Evolutionary conservation across 148 eudicot species (phyloP).

Genomic region (Dysphania ambrosioides): DNA sequence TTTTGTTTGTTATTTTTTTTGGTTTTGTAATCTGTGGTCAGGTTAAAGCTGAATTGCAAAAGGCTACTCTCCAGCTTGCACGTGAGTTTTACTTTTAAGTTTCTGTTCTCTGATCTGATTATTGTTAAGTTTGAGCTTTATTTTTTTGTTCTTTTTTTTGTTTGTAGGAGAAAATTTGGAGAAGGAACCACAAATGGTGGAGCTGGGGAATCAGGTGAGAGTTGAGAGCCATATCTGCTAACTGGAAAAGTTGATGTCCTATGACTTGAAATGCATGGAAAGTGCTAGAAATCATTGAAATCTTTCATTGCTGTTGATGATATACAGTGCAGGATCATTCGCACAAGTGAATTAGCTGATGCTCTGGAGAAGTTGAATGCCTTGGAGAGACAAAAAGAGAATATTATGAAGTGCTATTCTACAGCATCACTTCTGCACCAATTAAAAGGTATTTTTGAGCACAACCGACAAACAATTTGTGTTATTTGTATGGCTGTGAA

Average conservation of each 20-base stretch:
- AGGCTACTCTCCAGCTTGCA: constrained; percentile 90
- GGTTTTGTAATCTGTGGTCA: constrained; percentile 35
- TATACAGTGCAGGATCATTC: constrained; percentile 71
- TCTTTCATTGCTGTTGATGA: constrained; percentile 12
- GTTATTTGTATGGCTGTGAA: too few species aligned
- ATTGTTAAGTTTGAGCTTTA: neutral
- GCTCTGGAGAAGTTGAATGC: constrained; percentile 71
- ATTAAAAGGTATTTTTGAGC: constrained; percentile 54
- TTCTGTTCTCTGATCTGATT: neutral
- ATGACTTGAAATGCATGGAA: neutral
- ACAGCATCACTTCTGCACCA: constrained; percentile 57
- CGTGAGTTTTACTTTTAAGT: constrained; percentile 51
- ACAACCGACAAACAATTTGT: neutral
- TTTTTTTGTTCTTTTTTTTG: neutral
- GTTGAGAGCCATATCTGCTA: neutral
- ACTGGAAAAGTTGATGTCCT: neutral
- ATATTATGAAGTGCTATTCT: constrained; percentile 51
- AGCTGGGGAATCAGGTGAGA: constrained; percentile 87
- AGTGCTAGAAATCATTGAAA: neutral
- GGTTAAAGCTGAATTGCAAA: constrained; percentile 85
- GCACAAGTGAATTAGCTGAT: constrained; percentile 75
- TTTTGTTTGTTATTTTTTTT: too few species aligned
- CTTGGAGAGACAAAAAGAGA: constrained; percentile 60
- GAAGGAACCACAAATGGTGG: constrained; percentile 78
- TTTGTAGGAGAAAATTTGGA: constrained; percentile 73